Conservation (phyloP, 2,329 filamentous ascomycete genomes). For the Didymosphaeria variabile region DNA sequence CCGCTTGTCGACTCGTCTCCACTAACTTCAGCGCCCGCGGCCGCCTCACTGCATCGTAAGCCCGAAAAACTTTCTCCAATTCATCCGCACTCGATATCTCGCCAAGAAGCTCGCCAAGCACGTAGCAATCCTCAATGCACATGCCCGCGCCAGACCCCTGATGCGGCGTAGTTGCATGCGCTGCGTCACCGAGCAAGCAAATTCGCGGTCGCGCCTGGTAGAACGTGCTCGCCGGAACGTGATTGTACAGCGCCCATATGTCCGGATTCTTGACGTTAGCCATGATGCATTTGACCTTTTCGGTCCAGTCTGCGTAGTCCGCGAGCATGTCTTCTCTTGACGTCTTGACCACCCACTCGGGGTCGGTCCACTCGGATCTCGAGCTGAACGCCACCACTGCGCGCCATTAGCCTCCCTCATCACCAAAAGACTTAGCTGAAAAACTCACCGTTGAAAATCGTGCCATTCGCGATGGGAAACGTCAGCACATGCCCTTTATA, state of each 20-base stretch:
- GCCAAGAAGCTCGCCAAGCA: constrained; percentile 53
- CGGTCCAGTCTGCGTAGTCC: constrained; percentile 36
- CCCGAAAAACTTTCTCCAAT: constrained; percentile 46
- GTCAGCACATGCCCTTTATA: constrained; percentile 66
- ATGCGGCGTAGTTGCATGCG: constrained; percentile 63
- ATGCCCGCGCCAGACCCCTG: constrained; percentile 64
- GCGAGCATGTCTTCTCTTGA: constrained; percentile 37
- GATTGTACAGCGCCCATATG: constrained; percentile 60
- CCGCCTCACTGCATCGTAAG: constrained; percentile 51
- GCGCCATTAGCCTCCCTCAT: constrained; percentile 1
- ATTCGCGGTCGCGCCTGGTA: constrained; percentile 43
- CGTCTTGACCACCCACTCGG: constrained; percentile 39
- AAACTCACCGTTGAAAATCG: constrained; percentile 60
- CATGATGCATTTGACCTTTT: constrained; percentile 30
- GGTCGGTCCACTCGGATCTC: constrained; percentile 28
- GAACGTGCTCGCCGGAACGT: constrained; percentile 54
- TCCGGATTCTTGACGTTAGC: constrained; percentile 56
- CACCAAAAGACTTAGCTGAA: neutral
- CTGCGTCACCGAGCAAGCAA: constrained; percentile 64
- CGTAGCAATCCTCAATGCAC: constrained; percentile 63
- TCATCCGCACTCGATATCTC: constrained; percentile 20
- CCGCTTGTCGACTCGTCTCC: constrained; percentile 50
- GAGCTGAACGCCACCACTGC: constrained; percentile 42
- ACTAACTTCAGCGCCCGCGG: constrained; percentile 53
- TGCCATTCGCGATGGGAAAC: constrained; percentile 67